Evolutionary conservation across 2,329 filamentous ascomycete species (phyloP).

Genomic region (Pseudogymnoascus sp.): DNA sequence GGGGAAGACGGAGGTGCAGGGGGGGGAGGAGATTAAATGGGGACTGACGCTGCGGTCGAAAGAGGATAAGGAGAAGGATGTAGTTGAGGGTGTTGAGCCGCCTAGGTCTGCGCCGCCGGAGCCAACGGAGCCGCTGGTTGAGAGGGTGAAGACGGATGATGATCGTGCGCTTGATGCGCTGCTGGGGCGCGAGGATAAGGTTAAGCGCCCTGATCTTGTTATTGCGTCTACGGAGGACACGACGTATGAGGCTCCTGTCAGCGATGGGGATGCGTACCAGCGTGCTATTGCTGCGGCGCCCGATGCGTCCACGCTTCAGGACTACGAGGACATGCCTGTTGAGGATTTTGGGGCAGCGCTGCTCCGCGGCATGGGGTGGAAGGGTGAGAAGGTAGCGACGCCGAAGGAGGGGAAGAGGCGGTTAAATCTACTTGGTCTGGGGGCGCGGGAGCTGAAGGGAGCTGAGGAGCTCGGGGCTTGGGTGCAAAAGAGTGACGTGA

Average conservation of each 20-base stretch:
- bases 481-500: slow-evolving; percentile 61
- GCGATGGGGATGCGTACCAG: slow-evolving; percentile 62
- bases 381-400: slow-evolving; percentile 55
- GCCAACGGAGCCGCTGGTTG: slow-evolving; percentile 14
- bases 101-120: slow-evolving; percentile 11
- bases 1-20: slow-evolving; percentile 23
- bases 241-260: slow-evolving; percentile 28
- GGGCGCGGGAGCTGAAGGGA: slow-evolving; percentile 72
- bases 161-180: slow-evolving; percentile 62
- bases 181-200: slow-evolving; percentile 46
- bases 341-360: slow-evolving; percentile 91
- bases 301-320: slow-evolving; percentile 67
- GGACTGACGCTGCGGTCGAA: slow-evolving; percentile 17
- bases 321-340: slow-evolving; percentile 83
- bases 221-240: slow-evolving; percentile 36
- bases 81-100: slow-evolving; percentile 14
- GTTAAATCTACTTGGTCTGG: slow-evolving; percentile 61
- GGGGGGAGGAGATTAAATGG: slow-evolving; percentile 21
- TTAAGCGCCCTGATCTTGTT: slow-evolving; percentile 41
- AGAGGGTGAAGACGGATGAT: slow-evolving; percentile 45
- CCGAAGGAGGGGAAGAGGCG: slow-evolving; percentile 61
- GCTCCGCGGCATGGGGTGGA: slow-evolving; percentile 92
- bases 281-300: slow-evolving; percentile 66
- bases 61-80: slow-evolving; percentile 14
- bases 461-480: slow-evolving; percentile 70